Base-by-base conservation (phyloP, 1,284 basidiomycete genomes). In the Mrakiaceae sp. region DNA sequence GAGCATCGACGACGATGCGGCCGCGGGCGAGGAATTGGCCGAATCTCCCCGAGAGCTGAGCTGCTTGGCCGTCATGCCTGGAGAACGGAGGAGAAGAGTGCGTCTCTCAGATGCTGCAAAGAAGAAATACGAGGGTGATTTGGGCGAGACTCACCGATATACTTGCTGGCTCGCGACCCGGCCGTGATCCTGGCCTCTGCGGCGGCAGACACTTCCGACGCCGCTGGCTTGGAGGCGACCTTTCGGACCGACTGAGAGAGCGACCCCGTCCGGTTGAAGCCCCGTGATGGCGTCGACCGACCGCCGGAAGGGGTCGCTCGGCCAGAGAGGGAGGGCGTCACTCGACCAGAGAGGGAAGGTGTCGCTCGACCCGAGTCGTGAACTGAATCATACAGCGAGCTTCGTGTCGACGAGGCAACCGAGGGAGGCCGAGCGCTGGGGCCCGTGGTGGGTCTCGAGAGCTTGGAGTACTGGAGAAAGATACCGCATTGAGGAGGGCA, bases 401-500 rank as follows among this genome's bases (percentile, higher is more conserved):
- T 73, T 52, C 83, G 81, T 46, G 83, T 84, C 10, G 90, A 27
- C 27, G 27, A 92, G 3, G 87, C 84, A 40, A 87, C 89, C 2
- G 90, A 94, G 0, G 86, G 79, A 0, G 91, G 88, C 14, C 90
- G 82, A 58, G 79, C 80, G 2, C 79, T 80, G 12, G 72, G 76
- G 42, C 82, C 82, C n/a, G 84, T 82, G 1, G 87, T 89, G 2
- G 88, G 84, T 4, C 82, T 72, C 3, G 88, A 87, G 40, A 98
- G 82, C 73, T 96, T 96, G 58, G 83, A 79, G 0, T 84, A 80
- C 6, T 87, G 84, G 46, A 94, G 87, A 73, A 98, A 98, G 55
- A 98, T 88, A 49, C 95, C 95, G 70, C 90, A 94, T 62, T 84
- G 83, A 0, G 86, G 84, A 42, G 88, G 83, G 74, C 93, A 97